Evolutionary conservation across 352 stramenopile species (phyloP).

Genomic region (Globisporangium sylvaticum): DNA sequence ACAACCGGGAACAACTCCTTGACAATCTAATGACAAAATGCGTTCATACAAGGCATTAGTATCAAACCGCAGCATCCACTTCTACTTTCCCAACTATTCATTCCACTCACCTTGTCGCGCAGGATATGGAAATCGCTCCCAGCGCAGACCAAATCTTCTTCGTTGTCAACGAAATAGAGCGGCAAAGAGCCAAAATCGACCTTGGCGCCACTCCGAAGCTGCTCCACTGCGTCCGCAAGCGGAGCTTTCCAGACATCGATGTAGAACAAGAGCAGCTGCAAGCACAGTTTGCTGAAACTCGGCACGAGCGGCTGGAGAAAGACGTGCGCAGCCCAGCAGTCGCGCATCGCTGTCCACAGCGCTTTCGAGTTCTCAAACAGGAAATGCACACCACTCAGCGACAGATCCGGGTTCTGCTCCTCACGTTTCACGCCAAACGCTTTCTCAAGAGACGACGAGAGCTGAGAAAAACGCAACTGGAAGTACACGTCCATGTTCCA

Average conservation of each 20-base stretch:
- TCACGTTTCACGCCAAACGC: slow-evolving; percentile 39
- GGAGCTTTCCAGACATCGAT: slow-evolving; percentile 50
- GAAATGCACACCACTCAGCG: slow-evolving; percentile 17
- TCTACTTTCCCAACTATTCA: neutral
- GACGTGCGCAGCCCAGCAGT: slow-evolving; percentile 58
- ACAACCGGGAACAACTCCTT: slow-evolving; percentile 40
- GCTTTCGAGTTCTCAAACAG: slow-evolving; percentile 49
- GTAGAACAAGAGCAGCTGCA: slow-evolving; percentile 67
- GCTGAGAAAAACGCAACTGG: slow-evolving; percentile 59
- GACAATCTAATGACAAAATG: slow-evolving; percentile 37
- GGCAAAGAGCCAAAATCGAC: slow-evolving; percentile 37
- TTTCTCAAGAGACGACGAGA: slow-evolving; percentile 45
- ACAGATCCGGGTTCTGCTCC: slow-evolving; percentile 13
- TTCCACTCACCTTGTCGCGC: slow-evolving; percentile 35
- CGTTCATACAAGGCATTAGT: neutral
- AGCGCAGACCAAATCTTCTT: slow-evolving; percentile 68
- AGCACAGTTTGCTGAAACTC: slow-evolving; percentile 65
- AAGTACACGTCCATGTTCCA: slow-evolving; percentile 90
- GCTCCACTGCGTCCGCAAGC: slow-evolving; percentile 35
- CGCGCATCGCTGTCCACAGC: slow-evolving; percentile 42
- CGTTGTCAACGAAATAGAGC: slow-evolving; percentile 39
- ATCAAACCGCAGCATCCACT: neutral
- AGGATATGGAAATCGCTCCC: slow-evolving; percentile 76
- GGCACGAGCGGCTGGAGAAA: slow-evolving; percentile 56
- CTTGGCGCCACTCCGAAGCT: slow-evolving; percentile 44